Percentiles rank a stretch among this genome's conserved stretches.
These are phyloP conservation scores for Gymnopus androsaceus DNA, from an alignment of 1,284 basidiomycete genomes.

Conservation along the genomic window DNA sequence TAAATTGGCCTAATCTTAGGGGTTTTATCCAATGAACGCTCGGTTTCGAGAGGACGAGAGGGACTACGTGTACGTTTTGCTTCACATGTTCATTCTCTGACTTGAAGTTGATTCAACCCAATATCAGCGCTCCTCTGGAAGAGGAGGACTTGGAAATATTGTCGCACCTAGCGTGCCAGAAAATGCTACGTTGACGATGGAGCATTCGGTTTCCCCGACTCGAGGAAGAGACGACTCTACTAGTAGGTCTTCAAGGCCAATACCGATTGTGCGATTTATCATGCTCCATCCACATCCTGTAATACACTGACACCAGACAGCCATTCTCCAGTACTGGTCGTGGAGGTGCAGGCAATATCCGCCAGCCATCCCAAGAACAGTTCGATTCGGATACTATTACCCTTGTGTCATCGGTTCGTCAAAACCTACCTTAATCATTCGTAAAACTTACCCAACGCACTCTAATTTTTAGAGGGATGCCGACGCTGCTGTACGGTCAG, in stretches of 20 bases:
- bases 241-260: background rate
- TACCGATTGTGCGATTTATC: background rate
- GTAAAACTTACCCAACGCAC: background rate
- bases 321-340: conserved; percentile 7
- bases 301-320: background rate
- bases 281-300: too few species aligned
- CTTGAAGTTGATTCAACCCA: background rate
- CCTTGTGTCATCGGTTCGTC: conserved; percentile 2
- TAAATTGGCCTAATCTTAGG: conserved; percentile 2
- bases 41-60: conserved; percentile 7
- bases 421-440: background rate
- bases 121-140: conserved; percentile 11
- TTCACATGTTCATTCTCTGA: background rate
- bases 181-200: background rate
- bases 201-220: background rate
- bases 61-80: background rate
- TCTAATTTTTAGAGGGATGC: background rate
- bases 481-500: background rate
- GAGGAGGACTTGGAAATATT: conserved; percentile 12
- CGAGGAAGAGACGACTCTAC: conserved; percentile 14
- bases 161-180: conserved; percentile 3
- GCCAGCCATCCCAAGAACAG: background rate
- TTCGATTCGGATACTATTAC: conserved; percentile 1
- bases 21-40: conserved; percentile 4
- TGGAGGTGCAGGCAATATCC: conserved; percentile 11